Conservation (phyloP, 148 eudicot genomes). For the Chenopodium quinoa region DNA sequence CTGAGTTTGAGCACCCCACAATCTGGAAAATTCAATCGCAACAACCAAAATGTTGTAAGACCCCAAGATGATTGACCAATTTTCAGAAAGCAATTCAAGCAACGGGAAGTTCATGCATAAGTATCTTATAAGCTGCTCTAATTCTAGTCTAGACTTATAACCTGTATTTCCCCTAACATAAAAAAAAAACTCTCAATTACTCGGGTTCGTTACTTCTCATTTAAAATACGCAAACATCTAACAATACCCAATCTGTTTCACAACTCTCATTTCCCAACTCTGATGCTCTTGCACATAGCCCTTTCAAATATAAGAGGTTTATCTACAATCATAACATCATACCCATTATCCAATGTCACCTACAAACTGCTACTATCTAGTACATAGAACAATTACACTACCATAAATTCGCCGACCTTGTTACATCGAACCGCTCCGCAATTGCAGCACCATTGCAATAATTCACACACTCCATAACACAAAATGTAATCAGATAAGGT, state of each 20-base stretch:
- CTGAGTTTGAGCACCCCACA: slow-evolving; percentile 99
- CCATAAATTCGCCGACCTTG: too few relatives aligned
- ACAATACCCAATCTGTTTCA: neutral
- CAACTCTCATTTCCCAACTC: neutral
- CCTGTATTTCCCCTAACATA: too few relatives aligned
- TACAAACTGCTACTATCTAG: too few relatives aligned
- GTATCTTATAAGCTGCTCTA: neutral
- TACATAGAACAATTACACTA: too few relatives aligned
- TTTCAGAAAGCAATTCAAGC: neutral
- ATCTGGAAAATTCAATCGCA: slow-evolving; percentile 37
- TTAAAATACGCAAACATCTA: neutral
- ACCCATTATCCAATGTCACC: neutral
- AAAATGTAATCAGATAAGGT: neutral
- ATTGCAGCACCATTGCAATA: neutral
- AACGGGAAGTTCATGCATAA: neutral
- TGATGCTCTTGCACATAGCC: neutral
- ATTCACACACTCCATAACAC: neutral
- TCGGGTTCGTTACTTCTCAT: neutral
- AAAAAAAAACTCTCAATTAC: too few relatives aligned
- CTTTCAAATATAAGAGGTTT: neutral
- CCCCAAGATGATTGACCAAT: neutral
- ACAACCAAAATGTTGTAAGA: neutral
- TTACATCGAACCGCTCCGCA: too few relatives aligned
- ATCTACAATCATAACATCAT: neutral
- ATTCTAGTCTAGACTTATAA: neutral